phyloP scores from a whole-genome alignment of 352 stramenopile genomes.

The Halophytophthora polymorphica region DNA sequence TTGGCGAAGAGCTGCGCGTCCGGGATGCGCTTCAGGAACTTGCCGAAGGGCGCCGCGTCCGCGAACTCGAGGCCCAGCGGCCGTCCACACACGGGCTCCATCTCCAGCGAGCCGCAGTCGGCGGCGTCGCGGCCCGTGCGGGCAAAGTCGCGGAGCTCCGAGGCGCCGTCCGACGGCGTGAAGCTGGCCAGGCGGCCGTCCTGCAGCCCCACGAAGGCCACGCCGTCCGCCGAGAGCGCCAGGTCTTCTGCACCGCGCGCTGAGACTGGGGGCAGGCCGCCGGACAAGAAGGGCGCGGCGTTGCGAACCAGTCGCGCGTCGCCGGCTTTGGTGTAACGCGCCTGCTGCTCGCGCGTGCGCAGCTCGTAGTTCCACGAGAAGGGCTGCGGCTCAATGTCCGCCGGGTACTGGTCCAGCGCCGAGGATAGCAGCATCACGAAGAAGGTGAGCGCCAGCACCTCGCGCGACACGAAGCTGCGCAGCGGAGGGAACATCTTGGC shows the following conservation, averaged over 20 bases:
- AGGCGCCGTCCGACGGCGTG: slow-evolving; percentile 9
- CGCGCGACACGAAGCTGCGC: slow-evolving; percentile 39
- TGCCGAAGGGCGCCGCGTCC: slow-evolving; percentile 28
- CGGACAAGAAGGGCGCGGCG: slow-evolving; percentile 22
- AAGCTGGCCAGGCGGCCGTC: slow-evolving; percentile 60
- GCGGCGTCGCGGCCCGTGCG: slow-evolving; percentile 35
- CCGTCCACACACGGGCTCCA: slow-evolving; percentile 47
- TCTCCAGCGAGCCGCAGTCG: slow-evolving; percentile 27
- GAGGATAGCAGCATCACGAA: slow-evolving; percentile 54
- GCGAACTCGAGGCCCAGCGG: slow-evolving; percentile 50
- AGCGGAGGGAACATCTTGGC: slow-evolving; percentile 20
- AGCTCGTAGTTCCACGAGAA: slow-evolving; percentile 32
- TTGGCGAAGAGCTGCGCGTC: slow-evolving; percentile 34
- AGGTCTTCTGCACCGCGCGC: slow-evolving; percentile 44
- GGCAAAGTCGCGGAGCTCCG: slow-evolving; percentile 41
- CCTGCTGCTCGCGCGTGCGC: slow-evolving; percentile 39
- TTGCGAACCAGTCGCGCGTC: slow-evolving; percentile 11
- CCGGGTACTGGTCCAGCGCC: slow-evolving; percentile 43
- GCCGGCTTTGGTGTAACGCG: slow-evolving; percentile 25
- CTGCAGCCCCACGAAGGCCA: slow-evolving; percentile 42
- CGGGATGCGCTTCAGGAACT: slow-evolving; percentile 44
- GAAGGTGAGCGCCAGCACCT: slow-evolving; percentile 44
- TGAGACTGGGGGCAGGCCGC: slow-evolving; percentile 36
- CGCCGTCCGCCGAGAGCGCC: slow-evolving; percentile 40
- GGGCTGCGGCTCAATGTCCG: slow-evolving; percentile 32